Evolutionary conservation across 2,329 filamentous ascomycete species (phyloP).

Genomic region (Cladosporium phlei): DNA sequence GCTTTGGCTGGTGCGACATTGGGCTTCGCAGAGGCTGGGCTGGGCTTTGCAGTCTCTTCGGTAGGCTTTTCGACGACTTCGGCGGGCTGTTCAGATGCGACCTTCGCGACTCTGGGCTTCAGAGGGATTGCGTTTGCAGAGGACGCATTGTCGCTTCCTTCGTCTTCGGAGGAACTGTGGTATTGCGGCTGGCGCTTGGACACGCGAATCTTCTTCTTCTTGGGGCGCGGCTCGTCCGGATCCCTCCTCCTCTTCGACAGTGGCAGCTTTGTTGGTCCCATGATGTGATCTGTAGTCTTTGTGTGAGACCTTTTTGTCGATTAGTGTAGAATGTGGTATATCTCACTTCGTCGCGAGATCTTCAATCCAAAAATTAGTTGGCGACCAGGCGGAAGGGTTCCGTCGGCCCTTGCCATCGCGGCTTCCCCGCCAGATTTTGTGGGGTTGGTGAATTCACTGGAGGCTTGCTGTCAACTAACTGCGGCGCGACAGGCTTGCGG

Average conservation of each 20-base stretch:
- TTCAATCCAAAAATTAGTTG: constrained; percentile 7
- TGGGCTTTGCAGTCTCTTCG: constrained; percentile 15
- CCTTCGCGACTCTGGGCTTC: constrained; percentile 19
- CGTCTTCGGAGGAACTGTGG: constrained; percentile 60
- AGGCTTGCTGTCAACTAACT: constrained; percentile 13
- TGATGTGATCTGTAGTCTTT: constrained; percentile 5
- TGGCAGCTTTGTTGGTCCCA: constrained; percentile 20
- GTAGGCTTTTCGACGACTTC: constrained; percentile 7
- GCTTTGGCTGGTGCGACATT: constrained; percentile 9
- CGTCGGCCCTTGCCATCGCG: constrained; percentile 3
- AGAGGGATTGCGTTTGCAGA: constrained; percentile 22
- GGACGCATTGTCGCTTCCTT: constrained; percentile 32
- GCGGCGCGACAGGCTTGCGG: not conserved
- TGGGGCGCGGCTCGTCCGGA: constrained; percentile 54
- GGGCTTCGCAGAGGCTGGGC: constrained; percentile 13
- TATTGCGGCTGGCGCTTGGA: constrained; percentile 59
- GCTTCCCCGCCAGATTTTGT: constrained; percentile 10
- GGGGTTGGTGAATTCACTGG: constrained; percentile 11
- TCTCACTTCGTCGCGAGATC: not conserved
- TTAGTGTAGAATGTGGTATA: not conserved
- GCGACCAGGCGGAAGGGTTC: not conserved
- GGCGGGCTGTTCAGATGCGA: constrained; percentile 13
- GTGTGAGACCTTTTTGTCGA: not conserved
- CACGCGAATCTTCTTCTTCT: constrained; percentile 51
- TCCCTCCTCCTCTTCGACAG: constrained; percentile 37